phyloP scores from a whole-genome alignment of 2,329 filamentous ascomycete genomes.

The Fusarium musae region DNA sequence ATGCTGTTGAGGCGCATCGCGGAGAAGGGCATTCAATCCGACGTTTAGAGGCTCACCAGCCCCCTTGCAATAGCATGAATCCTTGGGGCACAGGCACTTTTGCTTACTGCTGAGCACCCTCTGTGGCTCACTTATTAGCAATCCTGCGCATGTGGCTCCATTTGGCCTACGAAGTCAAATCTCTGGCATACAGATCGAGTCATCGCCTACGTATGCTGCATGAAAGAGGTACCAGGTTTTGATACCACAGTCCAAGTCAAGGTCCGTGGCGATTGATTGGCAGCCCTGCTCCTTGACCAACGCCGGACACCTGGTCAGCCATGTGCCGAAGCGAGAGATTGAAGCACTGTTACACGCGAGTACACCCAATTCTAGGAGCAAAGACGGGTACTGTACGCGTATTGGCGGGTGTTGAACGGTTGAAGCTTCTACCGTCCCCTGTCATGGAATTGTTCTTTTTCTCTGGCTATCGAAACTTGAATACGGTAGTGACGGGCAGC shows the following conservation, averaged over 20 bases:
- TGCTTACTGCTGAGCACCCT: not conserved
- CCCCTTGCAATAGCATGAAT: constrained; percentile 18
- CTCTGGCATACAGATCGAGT: constrained; percentile 2
- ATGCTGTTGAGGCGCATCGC: constrained; percentile 21
- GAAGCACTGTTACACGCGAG: constrained; percentile 28
- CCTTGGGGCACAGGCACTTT: constrained; percentile 9
- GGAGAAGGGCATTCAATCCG: constrained; percentile 15
- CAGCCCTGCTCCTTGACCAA: constrained; percentile 31
- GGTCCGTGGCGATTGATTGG: constrained; percentile 31
- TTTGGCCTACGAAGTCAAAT: constrained; percentile 11
- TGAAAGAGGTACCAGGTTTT: constrained; percentile 2
- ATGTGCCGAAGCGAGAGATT: constrained; percentile 32
- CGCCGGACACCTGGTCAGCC: constrained; percentile 40
- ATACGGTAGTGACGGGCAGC: constrained; percentile 18
- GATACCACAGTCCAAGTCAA: constrained; percentile 5
- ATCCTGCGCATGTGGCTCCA: constrained; percentile 8
- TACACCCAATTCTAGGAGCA: not conserved
- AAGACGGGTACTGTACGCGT: constrained; percentile 24
- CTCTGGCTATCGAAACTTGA: constrained; percentile 29
- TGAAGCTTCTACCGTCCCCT: constrained; percentile 30
- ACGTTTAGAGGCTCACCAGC: constrained; percentile 14
- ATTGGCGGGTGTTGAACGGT: constrained; percentile 21
- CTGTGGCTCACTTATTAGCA: not conserved
- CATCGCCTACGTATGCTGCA: constrained; percentile 6
- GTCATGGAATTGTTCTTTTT: constrained; percentile 48